These are phyloP conservation scores for Lachancea mirantina DNA, from an alignment of 805 yeast genomes.

Conservation along the genomic window DNA sequence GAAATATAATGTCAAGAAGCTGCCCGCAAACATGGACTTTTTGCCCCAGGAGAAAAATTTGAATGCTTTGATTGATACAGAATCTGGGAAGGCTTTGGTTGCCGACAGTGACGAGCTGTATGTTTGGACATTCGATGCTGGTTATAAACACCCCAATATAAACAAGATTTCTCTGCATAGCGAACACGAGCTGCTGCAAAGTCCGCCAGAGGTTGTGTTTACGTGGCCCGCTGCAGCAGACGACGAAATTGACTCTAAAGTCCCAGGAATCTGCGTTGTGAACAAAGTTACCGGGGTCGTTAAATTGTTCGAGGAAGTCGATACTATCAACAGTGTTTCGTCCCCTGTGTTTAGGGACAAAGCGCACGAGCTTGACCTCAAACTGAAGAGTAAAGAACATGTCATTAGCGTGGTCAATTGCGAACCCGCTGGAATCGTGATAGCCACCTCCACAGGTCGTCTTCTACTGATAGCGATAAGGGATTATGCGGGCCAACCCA, in stretches of 20 bases:
- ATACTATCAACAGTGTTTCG: constrained; percentile 29
- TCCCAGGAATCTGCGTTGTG: constrained; percentile 67
- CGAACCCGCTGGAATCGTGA: constrained; percentile 67
- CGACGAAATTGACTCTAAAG: constrained; percentile 9
- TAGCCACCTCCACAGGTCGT: constrained; percentile 65
- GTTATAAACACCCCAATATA: constrained; percentile 46
- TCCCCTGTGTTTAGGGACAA: constrained; percentile 23
- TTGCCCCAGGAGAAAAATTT: constrained; percentile 8
- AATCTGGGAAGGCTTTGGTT: constrained; percentile 43
- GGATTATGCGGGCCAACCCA: constrained; percentile 61
- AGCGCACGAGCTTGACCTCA: constrained; percentile 21
- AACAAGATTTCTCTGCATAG: constrained; percentile 25
- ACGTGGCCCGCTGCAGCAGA: constrained; percentile 28
- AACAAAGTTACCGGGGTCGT: constrained; percentile 52
- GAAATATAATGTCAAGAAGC: constrained; percentile 21
- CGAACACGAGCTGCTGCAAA: constrained; percentile 15
- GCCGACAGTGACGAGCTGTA: constrained; percentile 45
- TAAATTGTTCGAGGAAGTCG: constrained; percentile 68
- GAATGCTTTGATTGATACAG: constrained; percentile 42
- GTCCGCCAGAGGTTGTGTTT: constrained; percentile 21
- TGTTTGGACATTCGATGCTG: constrained; percentile 63
- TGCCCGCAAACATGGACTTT: constrained; percentile 17
- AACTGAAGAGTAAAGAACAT: constrained; percentile 37
- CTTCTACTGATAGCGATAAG: constrained; percentile 54
- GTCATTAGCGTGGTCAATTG: constrained; percentile 51